Evolutionary conservation across 73 alveolate species (phyloP).

Genomic region (Paramecium pentaurelia): DNA sequence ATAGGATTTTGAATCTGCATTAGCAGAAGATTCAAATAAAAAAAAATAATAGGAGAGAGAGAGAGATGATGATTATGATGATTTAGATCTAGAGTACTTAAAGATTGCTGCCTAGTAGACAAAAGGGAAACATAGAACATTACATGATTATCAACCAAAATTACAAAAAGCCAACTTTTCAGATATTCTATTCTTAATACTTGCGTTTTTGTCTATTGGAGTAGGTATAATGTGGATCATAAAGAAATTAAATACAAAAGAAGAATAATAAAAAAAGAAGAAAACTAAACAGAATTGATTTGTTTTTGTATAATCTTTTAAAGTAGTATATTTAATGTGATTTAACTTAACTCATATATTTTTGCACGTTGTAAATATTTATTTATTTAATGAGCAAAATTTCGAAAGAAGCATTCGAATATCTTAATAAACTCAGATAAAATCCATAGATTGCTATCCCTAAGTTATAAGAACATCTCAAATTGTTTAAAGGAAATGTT

Average conservation of each 20-base stretch:
- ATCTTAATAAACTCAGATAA: slow-evolving; percentile 30
- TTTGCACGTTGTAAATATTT: background rate
- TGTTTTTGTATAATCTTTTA: background rate
- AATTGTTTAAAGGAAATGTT: slow-evolving; percentile 38
- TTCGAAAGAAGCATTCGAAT: slow-evolving; percentile 49
- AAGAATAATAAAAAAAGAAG: background rate
- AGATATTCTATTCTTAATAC: background rate
- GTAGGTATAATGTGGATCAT: background rate
- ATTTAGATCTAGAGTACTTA: background rate
- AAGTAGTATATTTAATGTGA: background rate
- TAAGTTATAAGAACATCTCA: slow-evolving; percentile 11
- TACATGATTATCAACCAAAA: background rate
- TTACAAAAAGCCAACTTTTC: background rate
- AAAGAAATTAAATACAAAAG: background rate
- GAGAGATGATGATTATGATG: background rate
- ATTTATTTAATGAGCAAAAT: background rate
- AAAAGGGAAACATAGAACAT: background rate
- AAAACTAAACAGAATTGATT: background rate
- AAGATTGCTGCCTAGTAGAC: slow-evolving; percentile 9
- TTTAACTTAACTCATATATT: background rate
- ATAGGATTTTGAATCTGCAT: slow-evolving; percentile 8
- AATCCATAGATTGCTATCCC: slow-evolving; percentile 37
- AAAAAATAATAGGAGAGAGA: background rate
- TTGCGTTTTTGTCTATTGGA: background rate
- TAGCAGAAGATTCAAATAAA: background rate